Percentiles rank a stretch among this genome's conserved stretches.
phyloP scores from a whole-genome alignment of 2,329 filamentous ascomycete genomes.

The Albifimbria verrucaria region DNA sequence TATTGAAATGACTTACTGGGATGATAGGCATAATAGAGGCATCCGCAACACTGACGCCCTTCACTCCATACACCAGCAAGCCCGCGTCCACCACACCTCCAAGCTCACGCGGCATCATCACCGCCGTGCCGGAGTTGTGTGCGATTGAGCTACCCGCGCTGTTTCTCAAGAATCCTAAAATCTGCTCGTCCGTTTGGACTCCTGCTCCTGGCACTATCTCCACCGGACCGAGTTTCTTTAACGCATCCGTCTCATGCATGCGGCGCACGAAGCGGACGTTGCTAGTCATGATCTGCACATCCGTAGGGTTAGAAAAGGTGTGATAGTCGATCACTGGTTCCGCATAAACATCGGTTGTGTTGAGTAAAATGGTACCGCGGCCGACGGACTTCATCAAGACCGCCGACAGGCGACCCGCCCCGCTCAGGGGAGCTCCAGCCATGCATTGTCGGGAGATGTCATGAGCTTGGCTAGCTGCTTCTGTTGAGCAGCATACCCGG shows the following conservation, averaged over 20 bases:
- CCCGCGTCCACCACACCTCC: neutral
- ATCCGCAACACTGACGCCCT: conserved; percentile 14
- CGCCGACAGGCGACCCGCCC: conserved; percentile 5
- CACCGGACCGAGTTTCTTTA: conserved; percentile 22
- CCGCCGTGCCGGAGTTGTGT: conserved; percentile 7
- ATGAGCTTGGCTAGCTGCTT: conserved; percentile 47
- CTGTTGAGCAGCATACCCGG: conserved; percentile 39
- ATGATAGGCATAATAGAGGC: conserved; percentile 13
- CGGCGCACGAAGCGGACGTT: conserved; percentile 40
- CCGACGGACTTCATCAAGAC: conserved; percentile 11
- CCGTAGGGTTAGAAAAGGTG: conserved; percentile 40
- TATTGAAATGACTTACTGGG: conserved; percentile 7
- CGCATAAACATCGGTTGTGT: conserved; percentile 48
- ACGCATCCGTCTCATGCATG: conserved; percentile 14
- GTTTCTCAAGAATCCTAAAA: conserved; percentile 42
- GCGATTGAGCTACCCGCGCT: conserved; percentile 8
- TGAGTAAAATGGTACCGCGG: conserved; percentile 45
- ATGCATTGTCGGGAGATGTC: conserved; percentile 24
- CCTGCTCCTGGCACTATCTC: conserved; percentile 33
- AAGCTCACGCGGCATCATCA: neutral
- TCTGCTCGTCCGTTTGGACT: conserved; percentile 34
- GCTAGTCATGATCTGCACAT: conserved; percentile 43
- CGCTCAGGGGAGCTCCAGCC: conserved; percentile 9
- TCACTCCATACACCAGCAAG: neutral
- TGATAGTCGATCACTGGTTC: conserved; percentile 48